Evolutionary conservation across 2,329 filamentous ascomycete species (phyloP).

Genomic region (Stachybotrys elegans): DNA sequence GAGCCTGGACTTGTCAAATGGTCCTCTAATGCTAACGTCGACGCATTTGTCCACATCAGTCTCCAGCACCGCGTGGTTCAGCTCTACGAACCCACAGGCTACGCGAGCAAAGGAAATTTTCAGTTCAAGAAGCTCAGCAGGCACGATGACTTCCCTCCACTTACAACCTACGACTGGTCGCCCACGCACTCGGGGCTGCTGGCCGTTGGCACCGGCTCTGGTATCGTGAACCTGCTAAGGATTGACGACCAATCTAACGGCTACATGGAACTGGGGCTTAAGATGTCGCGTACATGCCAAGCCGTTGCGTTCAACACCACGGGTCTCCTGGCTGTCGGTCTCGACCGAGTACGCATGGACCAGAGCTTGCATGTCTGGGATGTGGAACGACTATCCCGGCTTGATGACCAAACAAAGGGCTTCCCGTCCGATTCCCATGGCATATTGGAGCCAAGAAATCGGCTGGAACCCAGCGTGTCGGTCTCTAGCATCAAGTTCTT

Average conservation of each 20-base stretch:
- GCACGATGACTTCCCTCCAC: slow-evolving; percentile 58
- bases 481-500: slow-evolving; percentile 82
- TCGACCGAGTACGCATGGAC: slow-evolving; percentile 78
- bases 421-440: slow-evolving; percentile 44
- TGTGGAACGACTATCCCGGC: slow-evolving; percentile 54
- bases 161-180: slow-evolving; percentile 65
- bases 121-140: slow-evolving; percentile 53
- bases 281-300: slow-evolving; percentile 73
- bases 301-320: slow-evolving; percentile 73
- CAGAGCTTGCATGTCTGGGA: slow-evolving; percentile 81
- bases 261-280: slow-evolving; percentile 62
- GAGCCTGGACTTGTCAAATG: slow-evolving; percentile 62
- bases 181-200: slow-evolving; percentile 59
- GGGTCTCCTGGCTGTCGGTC: slow-evolving; percentile 69
- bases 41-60: slow-evolving; percentile 62
- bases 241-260: slow-evolving; percentile 66
- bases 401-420: slow-evolving; percentile 41
- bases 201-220: slow-evolving; percentile 69
- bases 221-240: slow-evolving; percentile 69
- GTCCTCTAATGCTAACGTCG: slow-evolving; percentile 54
- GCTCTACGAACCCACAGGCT: slow-evolving; percentile 57
- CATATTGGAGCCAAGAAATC: slow-evolving; percentile 52
- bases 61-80: slow-evolving; percentile 58
- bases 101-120: slow-evolving; percentile 51
- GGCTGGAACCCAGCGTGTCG: slow-evolving; percentile 63